These are phyloP conservation scores for Trichosporon asahii DNA, from an alignment of 1,284 basidiomycete genomes.

Conservation along the genomic window DNA sequence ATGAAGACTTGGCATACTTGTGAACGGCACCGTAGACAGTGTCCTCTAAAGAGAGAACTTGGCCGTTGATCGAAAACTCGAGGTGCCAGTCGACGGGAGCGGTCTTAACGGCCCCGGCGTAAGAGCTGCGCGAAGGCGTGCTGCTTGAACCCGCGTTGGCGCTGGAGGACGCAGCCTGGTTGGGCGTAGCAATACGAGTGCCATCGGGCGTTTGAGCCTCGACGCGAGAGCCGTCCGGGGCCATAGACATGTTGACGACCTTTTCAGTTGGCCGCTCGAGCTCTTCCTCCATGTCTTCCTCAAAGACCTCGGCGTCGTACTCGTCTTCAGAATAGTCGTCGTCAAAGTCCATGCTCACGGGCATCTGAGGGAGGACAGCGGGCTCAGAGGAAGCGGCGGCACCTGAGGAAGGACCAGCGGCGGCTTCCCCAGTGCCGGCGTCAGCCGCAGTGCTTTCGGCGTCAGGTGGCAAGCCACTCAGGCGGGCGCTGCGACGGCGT, in stretches of 20 bases:
- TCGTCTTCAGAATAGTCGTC: conserved; percentile 72
- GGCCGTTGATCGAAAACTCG: conserved; percentile 87
- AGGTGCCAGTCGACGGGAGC: conserved; percentile 95
- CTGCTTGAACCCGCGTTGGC: conserved; percentile 29
- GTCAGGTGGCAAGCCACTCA: conserved; percentile 61
- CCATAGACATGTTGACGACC: conserved; percentile 78
- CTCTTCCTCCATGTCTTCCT: conserved; percentile 62
- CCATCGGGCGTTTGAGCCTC: conserved; percentile 96
- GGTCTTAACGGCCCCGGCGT: conserved; percentile 88
- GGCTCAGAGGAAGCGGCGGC: conserved; percentile 19
- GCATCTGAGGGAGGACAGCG: conserved; percentile 34
- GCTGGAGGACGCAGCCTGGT: conserved; percentile 44
- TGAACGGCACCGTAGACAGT: conserved; percentile 96
- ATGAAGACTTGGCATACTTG: conserved; percentile 28
- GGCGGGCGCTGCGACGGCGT: conserved; percentile 73
- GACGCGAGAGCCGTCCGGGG: conserved; percentile 83
- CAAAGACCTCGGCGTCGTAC: conserved; percentile 54
- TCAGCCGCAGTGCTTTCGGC: conserved; percentile 24
- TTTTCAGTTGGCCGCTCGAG: conserved; percentile 61
- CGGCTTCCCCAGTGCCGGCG: neutral
- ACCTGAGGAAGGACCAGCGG: conserved; percentile 4
- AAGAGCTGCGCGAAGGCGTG: conserved; percentile 61
- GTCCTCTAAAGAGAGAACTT: conserved; percentile 73
- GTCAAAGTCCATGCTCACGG: conserved; percentile 46
- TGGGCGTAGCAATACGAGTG: conserved; percentile 84